phyloP scores from a whole-genome alignment of 345 rosid genomes.

The Lepidium africanum region DNA sequence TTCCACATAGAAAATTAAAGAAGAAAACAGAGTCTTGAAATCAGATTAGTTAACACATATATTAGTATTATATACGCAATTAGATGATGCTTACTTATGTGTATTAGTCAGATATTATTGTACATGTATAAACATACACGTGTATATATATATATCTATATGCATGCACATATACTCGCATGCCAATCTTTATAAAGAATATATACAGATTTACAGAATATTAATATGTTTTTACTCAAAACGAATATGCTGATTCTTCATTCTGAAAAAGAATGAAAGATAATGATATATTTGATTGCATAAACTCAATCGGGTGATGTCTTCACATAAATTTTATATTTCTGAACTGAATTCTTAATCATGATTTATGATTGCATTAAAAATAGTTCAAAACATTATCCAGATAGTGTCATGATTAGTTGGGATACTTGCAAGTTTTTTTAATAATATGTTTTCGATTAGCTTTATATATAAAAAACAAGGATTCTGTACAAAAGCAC shows the following conservation, averaged over 20 bases:
- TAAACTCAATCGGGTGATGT: neutral
- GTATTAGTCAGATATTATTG: neutral
- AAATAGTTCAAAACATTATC: neutral
- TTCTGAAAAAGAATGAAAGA: neutral
- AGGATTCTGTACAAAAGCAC: neutral
- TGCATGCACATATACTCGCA: too few species aligned
- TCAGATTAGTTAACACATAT: neutral
- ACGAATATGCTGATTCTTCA: neutral
- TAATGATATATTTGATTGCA: neutral
- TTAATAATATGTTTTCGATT: neutral
- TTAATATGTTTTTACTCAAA: neutral
- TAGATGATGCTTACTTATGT: conserved; percentile 13
- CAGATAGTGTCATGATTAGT: neutral
- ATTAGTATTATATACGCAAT: neutral
- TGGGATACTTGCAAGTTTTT: neutral
- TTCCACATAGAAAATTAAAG: neutral
- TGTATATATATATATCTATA: neutral
- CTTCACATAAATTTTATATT: neutral
- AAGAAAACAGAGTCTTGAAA: conserved; percentile 9
- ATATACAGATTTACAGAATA: neutral
- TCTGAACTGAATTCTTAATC: neutral
- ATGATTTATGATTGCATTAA: neutral
- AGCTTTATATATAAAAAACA: neutral
- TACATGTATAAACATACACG: neutral
- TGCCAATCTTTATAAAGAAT: neutral